phyloP scores from a whole-genome alignment of 2,329 filamentous ascomycete genomes.

The Thielaviopsis populi region DNA sequence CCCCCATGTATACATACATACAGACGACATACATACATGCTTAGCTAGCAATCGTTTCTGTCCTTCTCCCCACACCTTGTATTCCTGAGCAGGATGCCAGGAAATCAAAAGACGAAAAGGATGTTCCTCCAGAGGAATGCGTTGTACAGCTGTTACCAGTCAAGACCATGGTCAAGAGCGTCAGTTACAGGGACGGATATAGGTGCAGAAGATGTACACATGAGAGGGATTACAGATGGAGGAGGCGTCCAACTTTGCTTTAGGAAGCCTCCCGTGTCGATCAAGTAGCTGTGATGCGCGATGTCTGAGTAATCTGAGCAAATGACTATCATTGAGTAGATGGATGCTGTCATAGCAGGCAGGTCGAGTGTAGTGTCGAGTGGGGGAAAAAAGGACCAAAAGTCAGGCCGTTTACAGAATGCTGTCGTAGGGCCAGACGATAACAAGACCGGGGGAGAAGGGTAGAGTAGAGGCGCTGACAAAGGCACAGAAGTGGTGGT shows the following conservation, averaged over 20 bases:
- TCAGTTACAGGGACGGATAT: neutral
- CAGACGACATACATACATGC: neutral
- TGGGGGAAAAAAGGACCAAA: neutral
- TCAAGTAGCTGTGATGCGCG: neutral
- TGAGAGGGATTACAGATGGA: neutral
- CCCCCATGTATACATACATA: slow-evolving; percentile 1
- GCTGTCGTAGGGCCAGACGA: neutral
- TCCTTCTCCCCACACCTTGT: neutral
- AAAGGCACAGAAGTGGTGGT: neutral
- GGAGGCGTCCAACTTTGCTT: neutral
- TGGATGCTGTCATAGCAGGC: too few relatives aligned
- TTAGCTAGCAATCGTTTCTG: neutral
- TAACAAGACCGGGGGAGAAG: neutral
- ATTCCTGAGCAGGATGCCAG: neutral
- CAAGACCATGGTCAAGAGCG: neutral
- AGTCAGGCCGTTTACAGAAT: slow-evolving; percentile 7
- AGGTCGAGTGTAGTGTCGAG: neutral
- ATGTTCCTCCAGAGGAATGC: neutral
- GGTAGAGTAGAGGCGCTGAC: neutral
- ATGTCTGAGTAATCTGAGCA: neutral
- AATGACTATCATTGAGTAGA: neutral
- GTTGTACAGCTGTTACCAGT: neutral
- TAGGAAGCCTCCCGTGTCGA: neutral
- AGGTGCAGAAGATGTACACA: neutral
- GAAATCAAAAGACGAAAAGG: neutral